A percentile compares a stretch with the other conserved stretches of the same genome.
Evolutionary conservation across 305 asterid species (phyloP).

Genomic region (Plantago rigida): DNA sequence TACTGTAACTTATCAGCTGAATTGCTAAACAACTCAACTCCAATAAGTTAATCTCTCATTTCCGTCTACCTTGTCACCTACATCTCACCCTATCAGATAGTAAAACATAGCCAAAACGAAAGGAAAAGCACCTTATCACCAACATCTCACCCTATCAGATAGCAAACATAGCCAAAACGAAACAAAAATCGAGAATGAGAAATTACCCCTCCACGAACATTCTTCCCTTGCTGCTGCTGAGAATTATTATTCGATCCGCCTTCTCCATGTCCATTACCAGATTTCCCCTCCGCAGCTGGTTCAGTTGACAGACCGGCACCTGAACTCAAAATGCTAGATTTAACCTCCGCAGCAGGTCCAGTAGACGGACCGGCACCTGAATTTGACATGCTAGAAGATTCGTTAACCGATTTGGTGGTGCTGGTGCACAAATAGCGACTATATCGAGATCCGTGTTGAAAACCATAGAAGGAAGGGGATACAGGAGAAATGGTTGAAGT

Average conservation of each 20-base stretch:
- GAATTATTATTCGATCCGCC: conserved; percentile 45
- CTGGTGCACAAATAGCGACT: conserved; percentile 1
- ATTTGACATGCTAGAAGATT: not conserved
- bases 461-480: not conserved
- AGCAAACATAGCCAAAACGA: not conserved
- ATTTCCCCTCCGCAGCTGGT: conserved; percentile 30
- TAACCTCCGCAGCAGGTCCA: conserved; percentile 27
- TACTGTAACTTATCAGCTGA: too few relatives aligned
- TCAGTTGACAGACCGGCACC: not conserved
- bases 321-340: conserved; percentile 23
- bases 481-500: not conserved
- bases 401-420: not conserved
- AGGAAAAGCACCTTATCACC: not conserved
- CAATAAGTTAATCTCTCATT: too few relatives aligned
- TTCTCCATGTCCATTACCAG: conserved; percentile 33
- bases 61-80: too few relatives aligned
- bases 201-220: conserved; percentile 68
- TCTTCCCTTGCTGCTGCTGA: conserved; percentile 57
- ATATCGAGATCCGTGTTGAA: not conserved
- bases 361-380: not conserved
- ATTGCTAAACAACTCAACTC: too few relatives aligned
- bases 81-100: too few relatives aligned
- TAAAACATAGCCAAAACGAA: too few relatives aligned
- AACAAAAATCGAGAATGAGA: not conserved
- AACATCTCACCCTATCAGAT: not conserved